phyloP scores from a whole-genome alignment of 768 basidiomycete genomes.

The Ephemerocybe angulata region DNA sequence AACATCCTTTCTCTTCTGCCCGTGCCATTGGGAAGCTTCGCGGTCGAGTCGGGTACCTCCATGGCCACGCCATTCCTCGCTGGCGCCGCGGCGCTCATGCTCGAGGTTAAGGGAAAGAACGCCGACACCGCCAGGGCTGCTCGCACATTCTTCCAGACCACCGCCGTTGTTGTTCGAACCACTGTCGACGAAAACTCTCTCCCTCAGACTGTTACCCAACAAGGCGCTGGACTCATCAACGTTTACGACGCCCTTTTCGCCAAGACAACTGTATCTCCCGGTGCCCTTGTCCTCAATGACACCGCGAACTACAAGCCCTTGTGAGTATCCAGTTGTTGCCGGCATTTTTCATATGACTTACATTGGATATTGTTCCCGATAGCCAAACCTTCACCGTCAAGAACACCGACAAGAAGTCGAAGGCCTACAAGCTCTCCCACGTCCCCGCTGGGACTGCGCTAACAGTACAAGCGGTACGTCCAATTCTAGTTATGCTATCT shows the following conservation, averaged over 20 bases:
- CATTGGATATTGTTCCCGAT: neutral
- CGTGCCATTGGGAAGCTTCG: constrained; percentile 36
- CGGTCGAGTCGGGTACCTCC: constrained; percentile 40
- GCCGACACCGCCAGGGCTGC: constrained; percentile 23
- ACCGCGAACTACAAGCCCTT: constrained; percentile 44
- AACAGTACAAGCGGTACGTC: constrained; percentile 39
- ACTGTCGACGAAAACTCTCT: constrained; percentile 42
- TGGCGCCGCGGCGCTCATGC: constrained; percentile 40
- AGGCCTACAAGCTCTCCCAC: constrained; percentile 48
- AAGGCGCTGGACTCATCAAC: constrained; percentile 51
- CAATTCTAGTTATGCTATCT: neutral
- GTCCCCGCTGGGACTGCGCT: constrained; percentile 55
- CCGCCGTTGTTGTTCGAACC: constrained; percentile 37
- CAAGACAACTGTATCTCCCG: constrained; percentile 45
- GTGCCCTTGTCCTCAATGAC: constrained; percentile 56
- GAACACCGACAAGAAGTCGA: constrained; percentile 39
- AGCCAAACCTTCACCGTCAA: constrained; percentile 45
- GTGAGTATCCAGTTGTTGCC: constrained; percentile 28
- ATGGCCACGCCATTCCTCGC: constrained; percentile 47
- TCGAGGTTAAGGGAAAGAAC: constrained; percentile 37
- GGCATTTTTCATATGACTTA: neutral
- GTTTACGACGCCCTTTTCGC: constrained; percentile 51
- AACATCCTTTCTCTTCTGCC: constrained; percentile 48
- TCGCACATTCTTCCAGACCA: constrained; percentile 41
- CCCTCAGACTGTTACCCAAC: constrained; percentile 45